These are phyloP conservation scores for Clonostachys sp. DNA, from an alignment of 2,329 filamentous ascomycete species.

Conservation along the genomic window DNA sequence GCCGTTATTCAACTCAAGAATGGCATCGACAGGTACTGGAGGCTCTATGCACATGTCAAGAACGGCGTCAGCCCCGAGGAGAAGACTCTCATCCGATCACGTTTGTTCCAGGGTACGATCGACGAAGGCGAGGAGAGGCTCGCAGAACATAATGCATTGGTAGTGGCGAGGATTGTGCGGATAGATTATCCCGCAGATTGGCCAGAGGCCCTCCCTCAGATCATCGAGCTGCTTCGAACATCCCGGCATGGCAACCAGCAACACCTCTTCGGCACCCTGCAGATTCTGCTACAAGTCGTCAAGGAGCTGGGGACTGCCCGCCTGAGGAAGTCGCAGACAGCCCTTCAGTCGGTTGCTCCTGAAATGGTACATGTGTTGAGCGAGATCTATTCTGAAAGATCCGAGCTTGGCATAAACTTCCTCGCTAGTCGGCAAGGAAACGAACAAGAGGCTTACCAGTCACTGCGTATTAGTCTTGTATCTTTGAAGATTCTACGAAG, in stretches of 20 bases:
- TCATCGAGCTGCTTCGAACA: slow-evolving; percentile 60
- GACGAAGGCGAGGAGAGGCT: slow-evolving; percentile 71
- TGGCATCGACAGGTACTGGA: slow-evolving; percentile 93
- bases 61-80: slow-evolving; percentile 71
- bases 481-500: slow-evolving; percentile 77
- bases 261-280: slow-evolving; percentile 67
- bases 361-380: slow-evolving; percentile 79
- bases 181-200: slow-evolving; percentile 89
- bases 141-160: slow-evolving; percentile 82
- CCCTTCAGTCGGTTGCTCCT: slow-evolving; percentile 72
- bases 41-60: slow-evolving; percentile 48
- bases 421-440: slow-evolving; percentile 53
- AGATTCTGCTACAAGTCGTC: slow-evolving; percentile 78
- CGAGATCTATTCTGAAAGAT: slow-evolving; percentile 72
- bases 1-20: slow-evolving; percentile 95
- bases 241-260: slow-evolving; percentile 49
- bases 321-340: slow-evolving; percentile 68
- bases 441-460: slow-evolving; percentile 52
- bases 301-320: slow-evolving; percentile 86
- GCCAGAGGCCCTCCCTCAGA: slow-evolving; percentile 56
- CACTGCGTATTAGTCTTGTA: slow-evolving; percentile 72
- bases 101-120: slow-evolving; percentile 72
- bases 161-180: slow-evolving; percentile 81
- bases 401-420: slow-evolving; percentile 62
- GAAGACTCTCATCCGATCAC: slow-evolving; percentile 70